Evolutionary conservation across 257 asterid species (phyloP).

Genomic region (Solanum arcanum): DNA sequence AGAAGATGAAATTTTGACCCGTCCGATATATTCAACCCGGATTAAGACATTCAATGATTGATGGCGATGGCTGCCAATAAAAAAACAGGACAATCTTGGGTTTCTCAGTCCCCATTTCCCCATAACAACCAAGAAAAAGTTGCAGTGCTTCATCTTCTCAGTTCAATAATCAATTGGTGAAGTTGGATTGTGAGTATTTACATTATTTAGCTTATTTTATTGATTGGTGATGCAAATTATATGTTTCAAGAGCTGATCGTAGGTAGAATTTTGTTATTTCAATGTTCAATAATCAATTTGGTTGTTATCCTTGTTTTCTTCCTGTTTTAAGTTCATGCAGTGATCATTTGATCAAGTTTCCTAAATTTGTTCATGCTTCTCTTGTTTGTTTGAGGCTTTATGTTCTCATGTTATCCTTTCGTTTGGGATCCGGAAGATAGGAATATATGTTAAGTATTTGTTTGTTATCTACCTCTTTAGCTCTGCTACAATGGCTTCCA

Average conservation of each 20-base stretch:
- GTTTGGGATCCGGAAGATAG: too few species aligned
- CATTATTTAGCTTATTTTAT: not conserved
- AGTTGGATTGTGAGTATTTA: not conserved
- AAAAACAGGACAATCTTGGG: not conserved
- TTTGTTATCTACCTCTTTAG: not conserved
- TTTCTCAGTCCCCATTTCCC: not conserved
- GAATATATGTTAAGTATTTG: too few species aligned
- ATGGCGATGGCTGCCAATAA: not conserved
- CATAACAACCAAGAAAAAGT: not conserved
- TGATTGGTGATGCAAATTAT: not conserved
- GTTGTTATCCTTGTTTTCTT: too few species aligned
- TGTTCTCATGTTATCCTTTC: not conserved
- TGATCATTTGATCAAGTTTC: too few species aligned
- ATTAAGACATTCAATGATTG: not conserved
- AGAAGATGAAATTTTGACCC: not conserved
- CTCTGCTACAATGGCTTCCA: slow-evolving; percentile 42
- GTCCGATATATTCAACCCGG: not conserved
- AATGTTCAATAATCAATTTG: too few species aligned
- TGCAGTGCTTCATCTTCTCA: not conserved
- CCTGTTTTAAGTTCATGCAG: too few species aligned
- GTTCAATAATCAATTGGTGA: not conserved
- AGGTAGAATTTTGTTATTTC: not conserved
- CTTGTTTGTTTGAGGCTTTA: not conserved
- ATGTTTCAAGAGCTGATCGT: not conserved
- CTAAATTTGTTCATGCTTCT: not conserved